Conservation (phyloP, 495 filamentous ascomycete genomes). For the Tuber microsphaerosporum region DNA sequence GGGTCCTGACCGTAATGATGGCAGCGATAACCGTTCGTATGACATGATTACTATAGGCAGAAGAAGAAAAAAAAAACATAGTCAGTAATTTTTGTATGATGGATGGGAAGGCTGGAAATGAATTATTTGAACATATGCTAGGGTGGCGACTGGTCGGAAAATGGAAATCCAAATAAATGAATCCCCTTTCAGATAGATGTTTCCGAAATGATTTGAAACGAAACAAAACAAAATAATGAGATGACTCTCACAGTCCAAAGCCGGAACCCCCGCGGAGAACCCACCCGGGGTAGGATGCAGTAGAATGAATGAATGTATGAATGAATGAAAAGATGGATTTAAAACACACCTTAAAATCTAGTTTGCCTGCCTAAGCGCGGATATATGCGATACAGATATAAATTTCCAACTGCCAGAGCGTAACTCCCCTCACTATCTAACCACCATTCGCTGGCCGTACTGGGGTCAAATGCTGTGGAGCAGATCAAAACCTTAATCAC, state of each 20-base stretch:
- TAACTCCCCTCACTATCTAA: background rate
- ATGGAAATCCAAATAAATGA: background rate
- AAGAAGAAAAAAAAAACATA: background rate
- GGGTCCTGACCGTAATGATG: background rate
- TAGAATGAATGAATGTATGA: background rate
- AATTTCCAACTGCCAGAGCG: background rate
- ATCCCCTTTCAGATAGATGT: background rate
- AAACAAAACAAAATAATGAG: background rate
- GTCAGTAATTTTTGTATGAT: background rate
- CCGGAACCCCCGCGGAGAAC: background rate
- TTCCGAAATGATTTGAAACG: background rate
- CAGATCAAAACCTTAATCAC: background rate
- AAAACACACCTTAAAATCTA: background rate
- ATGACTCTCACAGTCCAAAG: background rate
- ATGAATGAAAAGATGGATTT: background rate
- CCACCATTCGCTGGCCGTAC: background rate
- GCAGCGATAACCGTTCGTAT: background rate
- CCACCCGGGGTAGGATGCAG: background rate
- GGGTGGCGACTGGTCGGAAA: background rate
- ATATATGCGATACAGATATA: background rate
- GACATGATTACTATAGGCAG: background rate
- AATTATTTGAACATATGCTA: background rate
- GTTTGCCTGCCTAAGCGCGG: background rate
- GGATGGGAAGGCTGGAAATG: background rate
- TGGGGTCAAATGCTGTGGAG: background rate